Evolutionary conservation across 163 green algal species (phyloP), one percentile per base, ranked within the genome.

Genomic region (Chlamydomonas reinhardtii): DNA sequence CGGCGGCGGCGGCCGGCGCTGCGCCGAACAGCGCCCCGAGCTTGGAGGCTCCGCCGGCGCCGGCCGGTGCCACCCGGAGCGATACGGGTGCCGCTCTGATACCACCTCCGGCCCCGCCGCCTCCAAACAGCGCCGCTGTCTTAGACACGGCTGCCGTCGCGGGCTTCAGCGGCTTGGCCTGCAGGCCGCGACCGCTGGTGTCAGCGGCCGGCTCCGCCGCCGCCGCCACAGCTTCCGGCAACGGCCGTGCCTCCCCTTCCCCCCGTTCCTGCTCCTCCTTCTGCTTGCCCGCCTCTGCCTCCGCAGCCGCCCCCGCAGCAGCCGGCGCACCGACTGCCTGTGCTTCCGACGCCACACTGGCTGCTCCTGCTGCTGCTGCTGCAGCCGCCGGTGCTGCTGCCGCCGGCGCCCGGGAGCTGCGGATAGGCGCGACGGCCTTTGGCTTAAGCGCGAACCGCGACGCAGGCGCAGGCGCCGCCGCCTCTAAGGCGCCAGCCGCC

Each of bases 11-110:
- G 52, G n/a, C 16, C 31, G 73, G 14, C n/a, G 76, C 74, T 6
- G 74, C 80, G 32, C 80, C 70, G 27, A 86, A 61, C 59, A 86
- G 61, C 2, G 80, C 27, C 14, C 70, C 56, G 35, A 86, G 24
- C 27, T 74, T n/a, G 25, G 70, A 80, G 0, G 80, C 35, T 6
- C 80, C 80, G 25, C 68, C 78, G 24, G 17, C 70, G 3, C 0
- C 32, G 5, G 35, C 12, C 27, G 76, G 19, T 27, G 27, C 16
- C 39, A 12, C 39, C 43, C 34, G 17, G 35, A 25, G 34, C 70
- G 66, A 39, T 24, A 56, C 48, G 12, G 48, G 48, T 14, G 48
- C 48, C 5, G 9, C 24, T 8, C 24, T 56, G 39, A 34, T 14
- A 65, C 16, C 31, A 29, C 64, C 64, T 15, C 4, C 8, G 39